These are phyloP conservation scores for Arbutus unedo DNA, from an alignment of 148 eudicot species.

Conservation along the genomic window DNA sequence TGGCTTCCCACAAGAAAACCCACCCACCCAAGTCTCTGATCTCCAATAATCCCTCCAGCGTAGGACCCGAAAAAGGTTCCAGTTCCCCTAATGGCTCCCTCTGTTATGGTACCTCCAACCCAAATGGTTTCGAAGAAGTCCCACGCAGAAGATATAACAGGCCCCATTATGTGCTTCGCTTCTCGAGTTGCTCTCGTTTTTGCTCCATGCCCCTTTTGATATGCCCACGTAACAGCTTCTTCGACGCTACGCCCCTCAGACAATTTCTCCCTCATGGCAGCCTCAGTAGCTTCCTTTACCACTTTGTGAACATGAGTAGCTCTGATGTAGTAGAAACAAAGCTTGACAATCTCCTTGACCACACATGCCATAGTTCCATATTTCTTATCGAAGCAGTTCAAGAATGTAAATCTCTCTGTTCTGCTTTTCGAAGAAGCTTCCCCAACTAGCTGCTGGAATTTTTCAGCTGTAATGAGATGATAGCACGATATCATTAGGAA, in stretches of 20 bases:
- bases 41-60: constrained; percentile 37
- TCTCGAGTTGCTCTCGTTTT: constrained; percentile 34
- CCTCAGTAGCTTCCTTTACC: constrained; percentile 29
- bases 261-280: constrained; percentile 32
- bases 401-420: constrained; percentile 35
- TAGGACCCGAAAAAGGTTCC: constrained; percentile 50
- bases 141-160: constrained; percentile 50
- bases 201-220: constrained; percentile 36
- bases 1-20: constrained; percentile 53
- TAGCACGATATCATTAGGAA: not conserved
- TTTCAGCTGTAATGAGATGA: constrained; percentile 36
- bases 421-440: constrained; percentile 39
- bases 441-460: constrained; percentile 39
- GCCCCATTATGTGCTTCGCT: constrained; percentile 41
- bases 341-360: constrained; percentile 40
- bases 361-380: constrained; percentile 46
- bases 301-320: constrained; percentile 35
- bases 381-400: constrained; percentile 44
- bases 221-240: constrained; percentile 29
- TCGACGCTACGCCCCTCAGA: constrained; percentile 31
- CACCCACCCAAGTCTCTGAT: constrained; percentile 35
- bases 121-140: constrained; percentile 50
- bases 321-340: constrained; percentile 42
- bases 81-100: constrained; percentile 38
- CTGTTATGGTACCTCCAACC: constrained; percentile 36